These are phyloP conservation scores for Talaromyces sp. DNA, from an alignment of 2,329 filamentous ascomycete genomes.

Conservation along the genomic window DNA sequence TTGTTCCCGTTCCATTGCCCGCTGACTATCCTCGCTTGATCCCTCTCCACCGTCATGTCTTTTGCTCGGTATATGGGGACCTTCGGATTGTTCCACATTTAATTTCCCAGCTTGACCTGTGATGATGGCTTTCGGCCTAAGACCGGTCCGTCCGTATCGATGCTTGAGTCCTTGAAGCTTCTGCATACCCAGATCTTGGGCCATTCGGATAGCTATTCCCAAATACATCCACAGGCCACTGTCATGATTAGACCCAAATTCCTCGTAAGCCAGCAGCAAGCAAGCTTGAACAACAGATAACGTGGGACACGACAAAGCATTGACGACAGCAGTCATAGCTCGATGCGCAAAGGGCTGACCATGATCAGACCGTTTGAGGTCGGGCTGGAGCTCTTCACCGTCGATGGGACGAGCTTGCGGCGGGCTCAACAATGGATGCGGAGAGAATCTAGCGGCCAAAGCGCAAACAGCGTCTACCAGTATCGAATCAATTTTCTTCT, in stretches of 20 bases:
- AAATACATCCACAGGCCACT: slow-evolving; percentile 94
- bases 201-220: slow-evolving; percentile 81
- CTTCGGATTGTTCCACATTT: slow-evolving; percentile 46
- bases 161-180: slow-evolving; percentile 72
- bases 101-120: slow-evolving; percentile 41
- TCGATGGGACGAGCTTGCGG: slow-evolving; percentile 54
- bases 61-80: slow-evolving; percentile 37
- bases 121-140: slow-evolving; percentile 58
- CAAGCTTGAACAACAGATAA: slow-evolving; percentile 82
- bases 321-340: slow-evolving; percentile 77
- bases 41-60: neutral
- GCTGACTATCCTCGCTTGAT: slow-evolving; percentile 34
- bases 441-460: slow-evolving; percentile 76
- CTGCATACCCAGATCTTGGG: slow-evolving; percentile 75
- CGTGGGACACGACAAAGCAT: slow-evolving; percentile 78
- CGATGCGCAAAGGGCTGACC: slow-evolving; percentile 77
- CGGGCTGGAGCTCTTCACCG: slow-evolving; percentile 31
- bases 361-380: slow-evolving; percentile 60
- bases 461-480: slow-evolving; percentile 84
- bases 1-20: slow-evolving; percentile 72
- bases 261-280: slow-evolving; percentile 80
- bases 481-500: slow-evolving; percentile 79
- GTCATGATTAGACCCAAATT: slow-evolving; percentile 84
- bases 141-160: slow-evolving; percentile 54
- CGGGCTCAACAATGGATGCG: slow-evolving; percentile 53